phyloP scores from a whole-genome alignment of 805 yeast species.

The Starmera caribaea region DNA sequence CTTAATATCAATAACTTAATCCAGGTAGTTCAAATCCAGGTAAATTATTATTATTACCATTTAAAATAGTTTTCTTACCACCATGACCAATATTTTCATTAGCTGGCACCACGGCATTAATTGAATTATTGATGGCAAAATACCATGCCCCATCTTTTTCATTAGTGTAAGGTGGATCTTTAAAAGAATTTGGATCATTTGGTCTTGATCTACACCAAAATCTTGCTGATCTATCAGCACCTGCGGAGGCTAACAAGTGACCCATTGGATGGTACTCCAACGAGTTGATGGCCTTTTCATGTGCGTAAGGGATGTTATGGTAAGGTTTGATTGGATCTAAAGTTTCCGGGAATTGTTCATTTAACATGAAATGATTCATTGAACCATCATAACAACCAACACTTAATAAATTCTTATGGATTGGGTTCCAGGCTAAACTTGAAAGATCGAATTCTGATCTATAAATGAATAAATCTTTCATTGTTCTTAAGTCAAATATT shows the following conservation, averaged over 20 bases:
- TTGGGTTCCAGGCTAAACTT: conserved; percentile 87
- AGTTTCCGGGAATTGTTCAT: conserved; percentile 27
- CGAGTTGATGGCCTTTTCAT: conserved; percentile 85
- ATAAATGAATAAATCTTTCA: conserved; percentile 66
- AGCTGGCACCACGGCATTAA: conserved; percentile 23
- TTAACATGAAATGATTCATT: conserved; percentile 64
- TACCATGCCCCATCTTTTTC: conserved; percentile 51
- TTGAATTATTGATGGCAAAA: conserved; percentile 29
- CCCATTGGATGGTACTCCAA: conserved; percentile 92
- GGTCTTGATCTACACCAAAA: conserved; percentile 95
- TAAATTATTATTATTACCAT: no score
- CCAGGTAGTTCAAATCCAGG: conserved; percentile 9
- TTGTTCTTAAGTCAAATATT: conserved; percentile 77
- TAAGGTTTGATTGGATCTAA: conserved; percentile 32
- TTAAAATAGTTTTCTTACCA: no score
- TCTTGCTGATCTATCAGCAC: conserved; percentile 85
- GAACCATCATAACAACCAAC: conserved; percentile 90
- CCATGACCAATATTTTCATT: conserved; percentile 18
- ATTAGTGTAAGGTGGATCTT: conserved; percentile 72
- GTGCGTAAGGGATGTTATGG: conserved; percentile 81
- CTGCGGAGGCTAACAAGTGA: conserved; percentile 83
- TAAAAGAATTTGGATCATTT: conserved; percentile 72
- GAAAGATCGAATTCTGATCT: conserved; percentile 82
- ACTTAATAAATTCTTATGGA: conserved; percentile 68
- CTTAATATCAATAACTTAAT: conserved; percentile 8